Base-by-base conservation (phyloP, 495 filamentous ascomycete species). In the Xylaria venustula region DNA sequence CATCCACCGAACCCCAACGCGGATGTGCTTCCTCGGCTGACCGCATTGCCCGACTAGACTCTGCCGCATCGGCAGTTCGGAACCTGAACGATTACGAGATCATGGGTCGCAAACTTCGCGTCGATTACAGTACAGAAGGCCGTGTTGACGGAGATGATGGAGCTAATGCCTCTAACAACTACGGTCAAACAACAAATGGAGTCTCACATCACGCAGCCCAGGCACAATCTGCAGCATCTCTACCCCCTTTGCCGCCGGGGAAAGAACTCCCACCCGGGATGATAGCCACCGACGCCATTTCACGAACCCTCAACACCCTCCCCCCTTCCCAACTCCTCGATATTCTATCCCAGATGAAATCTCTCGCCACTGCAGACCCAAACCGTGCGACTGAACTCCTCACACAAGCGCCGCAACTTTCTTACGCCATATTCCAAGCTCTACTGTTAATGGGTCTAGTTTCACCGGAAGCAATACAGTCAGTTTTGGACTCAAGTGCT, bases 41-140 rank as follows among this genome's bases (percentile, higher is more conserved):
- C 44, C 23, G 59, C 22, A 23, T 52, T 40, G 22, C 41, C n/a
- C 42, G 32, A 2, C 81, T 79, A 75, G 94, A 98, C 67, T 90
- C 91, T 7, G 94, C 94, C 19, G 91, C 93, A 41, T 96, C 92
- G 1, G 94, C 94, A 6, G 93, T 98, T 19, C 88, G 94, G 60
- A 98, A 98, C 70, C 81, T 98, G 32, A 96, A 98, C 78, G 91
- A 96, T 71, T 86, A 93, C 80, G 93, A 98, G 72, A 87, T 97
- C 61, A 96, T 96, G 91, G 91, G 91, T 20, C 87, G 94, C 55
- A 96, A 95, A 69, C 82, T 98, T 56, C 86, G 93, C 28, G 94
- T 98, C 30, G 94, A 97, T 72, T 98, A 92, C 74, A 92, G 90
- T 25, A 94, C 97, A 72, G 92, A 96, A 70, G 90, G 90, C 23